Percentiles rank a stretch among this genome's conserved stretches.
These are phyloP conservation scores for Xylaria longipes DNA, from an alignment of 495 filamentous ascomycete species.

Conservation along the genomic window DNA sequence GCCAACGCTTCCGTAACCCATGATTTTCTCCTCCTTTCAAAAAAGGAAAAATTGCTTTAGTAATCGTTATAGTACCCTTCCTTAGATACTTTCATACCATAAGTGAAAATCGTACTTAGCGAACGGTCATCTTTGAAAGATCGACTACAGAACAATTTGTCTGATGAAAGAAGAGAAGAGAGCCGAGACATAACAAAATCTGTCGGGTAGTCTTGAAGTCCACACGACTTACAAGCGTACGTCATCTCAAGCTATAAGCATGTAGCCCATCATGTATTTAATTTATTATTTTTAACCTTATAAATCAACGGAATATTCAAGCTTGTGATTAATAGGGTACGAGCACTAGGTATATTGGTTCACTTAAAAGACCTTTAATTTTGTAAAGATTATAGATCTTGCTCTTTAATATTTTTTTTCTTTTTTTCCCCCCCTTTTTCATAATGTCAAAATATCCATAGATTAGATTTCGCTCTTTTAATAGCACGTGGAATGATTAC, in stretches of 20 bases:
- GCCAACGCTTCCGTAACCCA: background rate
- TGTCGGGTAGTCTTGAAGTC: no score
- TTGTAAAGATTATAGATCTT: background rate
- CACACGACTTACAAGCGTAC: no score
- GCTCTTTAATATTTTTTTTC: background rate
- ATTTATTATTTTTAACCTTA: background rate
- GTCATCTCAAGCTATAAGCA: no score
- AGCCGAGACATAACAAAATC: background rate
- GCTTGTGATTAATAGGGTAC: background rate
- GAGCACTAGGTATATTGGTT: background rate
- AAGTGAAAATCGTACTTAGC: background rate
- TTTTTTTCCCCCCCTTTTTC: background rate
- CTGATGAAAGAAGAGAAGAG: background rate
- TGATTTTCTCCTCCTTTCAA: background rate
- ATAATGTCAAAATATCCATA: background rate
- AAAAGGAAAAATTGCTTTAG: background rate
- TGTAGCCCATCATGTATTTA: background rate
- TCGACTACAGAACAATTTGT: background rate
- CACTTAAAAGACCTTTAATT: background rate
- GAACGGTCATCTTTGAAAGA: background rate
- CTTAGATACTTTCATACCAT: background rate
- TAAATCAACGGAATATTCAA: background rate
- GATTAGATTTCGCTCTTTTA: background rate
- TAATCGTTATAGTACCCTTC: background rate
- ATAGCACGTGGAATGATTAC: background rate